A percentile compares a stretch with the other conserved stretches of the same genome.
Conservation (phyloP, 352 stramenopile genomes). For the Phytophthora pistaciae region DNA sequence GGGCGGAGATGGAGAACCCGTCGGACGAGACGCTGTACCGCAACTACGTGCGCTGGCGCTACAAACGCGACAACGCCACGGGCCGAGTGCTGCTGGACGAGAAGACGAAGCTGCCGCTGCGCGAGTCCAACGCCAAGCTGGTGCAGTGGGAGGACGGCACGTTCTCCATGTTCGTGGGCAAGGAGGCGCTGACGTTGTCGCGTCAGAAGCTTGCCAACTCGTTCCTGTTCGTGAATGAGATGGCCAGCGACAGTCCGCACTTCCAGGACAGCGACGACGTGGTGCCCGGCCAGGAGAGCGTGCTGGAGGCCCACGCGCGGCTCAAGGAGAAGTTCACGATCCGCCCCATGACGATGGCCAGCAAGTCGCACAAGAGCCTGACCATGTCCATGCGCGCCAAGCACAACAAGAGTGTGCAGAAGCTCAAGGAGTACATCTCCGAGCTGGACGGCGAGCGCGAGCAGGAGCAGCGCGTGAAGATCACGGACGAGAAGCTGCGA, state of each 20-base stretch:
- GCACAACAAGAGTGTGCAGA: slow-evolving; percentile 90
- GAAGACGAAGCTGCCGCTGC: slow-evolving; percentile 60
- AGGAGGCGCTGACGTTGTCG: slow-evolving; percentile 83
- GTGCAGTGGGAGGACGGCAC: slow-evolving; percentile 90
- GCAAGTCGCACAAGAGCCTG: slow-evolving; percentile 88
- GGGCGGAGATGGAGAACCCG: slow-evolving; percentile 84
- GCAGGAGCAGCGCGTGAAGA: slow-evolving; percentile 87
- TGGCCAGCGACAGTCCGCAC: slow-evolving; percentile 69
- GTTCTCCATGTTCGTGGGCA: slow-evolving; percentile 89
- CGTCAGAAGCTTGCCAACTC: slow-evolving; percentile 89
- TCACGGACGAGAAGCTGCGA: slow-evolving; percentile 85
- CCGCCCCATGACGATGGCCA: slow-evolving; percentile 84
- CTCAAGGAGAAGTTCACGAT: slow-evolving; percentile 90
- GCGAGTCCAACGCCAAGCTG: slow-evolving; percentile 84
- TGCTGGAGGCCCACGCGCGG: slow-evolving; percentile 85
- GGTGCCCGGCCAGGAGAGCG: slow-evolving; percentile 72
- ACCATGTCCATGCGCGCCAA: slow-evolving; percentile 92
- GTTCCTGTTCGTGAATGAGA: slow-evolving; percentile 87
- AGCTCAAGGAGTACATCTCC: slow-evolving; percentile 89
- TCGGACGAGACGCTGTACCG: slow-evolving; percentile 88
- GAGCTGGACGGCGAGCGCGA: slow-evolving; percentile 86
- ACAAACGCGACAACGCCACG: slow-evolving; percentile 64
- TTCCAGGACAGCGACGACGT: slow-evolving; percentile 73
- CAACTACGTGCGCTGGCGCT: slow-evolving; percentile 89
- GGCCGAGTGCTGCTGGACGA: slow-evolving; percentile 76